Evolutionary conservation across 1,284 basidiomycete species (phyloP), one percentile per base, ranked within the genome.

Genomic region (Cryptococcus amylolentus): DNA sequence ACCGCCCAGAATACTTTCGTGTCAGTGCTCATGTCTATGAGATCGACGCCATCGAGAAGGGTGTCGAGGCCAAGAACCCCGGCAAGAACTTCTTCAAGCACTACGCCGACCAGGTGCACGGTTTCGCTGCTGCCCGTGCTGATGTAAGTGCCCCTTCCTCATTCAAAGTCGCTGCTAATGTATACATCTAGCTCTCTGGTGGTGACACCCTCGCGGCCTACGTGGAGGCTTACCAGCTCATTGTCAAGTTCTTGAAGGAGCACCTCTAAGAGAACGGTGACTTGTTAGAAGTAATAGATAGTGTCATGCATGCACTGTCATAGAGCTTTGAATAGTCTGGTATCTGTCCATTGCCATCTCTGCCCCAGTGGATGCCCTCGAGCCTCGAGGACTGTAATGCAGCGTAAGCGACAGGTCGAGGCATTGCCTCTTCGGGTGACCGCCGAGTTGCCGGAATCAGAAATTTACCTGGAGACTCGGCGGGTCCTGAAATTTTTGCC

Each of bases 101-200:
- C 52, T 80, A 72, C 68, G 40, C 55, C n/a, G 66, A 75, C 48
- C 55, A 61, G 52, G 64, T 68, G 48, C 79, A 80, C 67, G 78
- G 79, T 49, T 80, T 66, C 61, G 72, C 73, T n/a, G 76, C 73
- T 5, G 76, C 78, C 38, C 75, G 79, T 50, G 78, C 69, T 28
- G 67, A 75, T 52, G 72, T 76, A 56, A 64, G 72, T 70, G 41
- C 31, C 38, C 18, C 27, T n/a, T 28, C 18, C 10, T 31, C 28
- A 16, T 35, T 20, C 8, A 12, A 8, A 42, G 16, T 50, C 5
- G 27, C 20, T 20, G 28, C 51, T 53, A 16, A 53, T 18, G 3
- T 44, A 28, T 5, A 13, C 27, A 9, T 14, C 10, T 23, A 68
- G 66, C 63, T 68, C 50, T 57, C 56, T 27, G 65, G 64, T 47